phyloP scores from a whole-genome alignment of 192 early-diverging fungal genomes.

The Lunasporangiospora selenospora region DNA sequence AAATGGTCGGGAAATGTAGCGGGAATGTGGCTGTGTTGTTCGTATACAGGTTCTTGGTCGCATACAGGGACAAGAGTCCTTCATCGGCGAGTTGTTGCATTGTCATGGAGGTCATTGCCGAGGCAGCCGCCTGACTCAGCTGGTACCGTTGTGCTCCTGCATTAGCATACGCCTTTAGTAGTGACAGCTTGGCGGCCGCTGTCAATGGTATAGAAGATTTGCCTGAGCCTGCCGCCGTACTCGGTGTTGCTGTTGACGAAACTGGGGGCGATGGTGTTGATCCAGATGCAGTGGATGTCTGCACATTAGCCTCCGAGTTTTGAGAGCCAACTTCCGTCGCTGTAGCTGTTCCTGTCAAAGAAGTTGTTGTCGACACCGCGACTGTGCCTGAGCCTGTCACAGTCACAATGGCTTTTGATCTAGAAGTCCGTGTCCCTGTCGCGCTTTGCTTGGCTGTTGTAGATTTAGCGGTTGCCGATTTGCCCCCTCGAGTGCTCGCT shows the following conservation, averaged over 20 bases:
- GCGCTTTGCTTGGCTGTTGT: conserved; percentile 6
- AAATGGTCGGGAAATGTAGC: conserved; percentile 46
- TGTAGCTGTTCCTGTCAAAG: too few species aligned
- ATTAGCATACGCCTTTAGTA: conserved; percentile 6
- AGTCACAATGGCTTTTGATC: too few species aligned
- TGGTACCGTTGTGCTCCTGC: conserved; percentile 5
- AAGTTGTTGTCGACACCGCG: too few species aligned
- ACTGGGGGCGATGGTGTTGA: too few species aligned
- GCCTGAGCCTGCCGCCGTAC: too few species aligned
- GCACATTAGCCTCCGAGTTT: too few species aligned
- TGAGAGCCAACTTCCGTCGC: too few species aligned
- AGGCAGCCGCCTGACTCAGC: neutral
- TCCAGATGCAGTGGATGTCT: too few species aligned
- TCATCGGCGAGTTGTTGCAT: neutral
- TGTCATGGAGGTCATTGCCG: neutral
- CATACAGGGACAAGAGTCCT: conserved; percentile 9
- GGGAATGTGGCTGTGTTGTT: conserved; percentile 48
- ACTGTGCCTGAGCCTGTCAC: too few species aligned
- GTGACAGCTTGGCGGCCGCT: conserved; percentile 9
- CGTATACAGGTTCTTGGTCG: conserved; percentile 32
- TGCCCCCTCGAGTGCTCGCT: too few species aligned
- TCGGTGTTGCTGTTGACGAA: too few species aligned
- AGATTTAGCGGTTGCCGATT: neutral
- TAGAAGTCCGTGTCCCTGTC: too few species aligned
- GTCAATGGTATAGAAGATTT: conserved; percentile 4